Percentiles rank a stretch among this genome's conserved stretches.
These are phyloP conservation scores for Phaeosphaeria sp. DNA, from an alignment of 2,329 filamentous ascomycete genomes.

Conservation along the genomic window DNA sequence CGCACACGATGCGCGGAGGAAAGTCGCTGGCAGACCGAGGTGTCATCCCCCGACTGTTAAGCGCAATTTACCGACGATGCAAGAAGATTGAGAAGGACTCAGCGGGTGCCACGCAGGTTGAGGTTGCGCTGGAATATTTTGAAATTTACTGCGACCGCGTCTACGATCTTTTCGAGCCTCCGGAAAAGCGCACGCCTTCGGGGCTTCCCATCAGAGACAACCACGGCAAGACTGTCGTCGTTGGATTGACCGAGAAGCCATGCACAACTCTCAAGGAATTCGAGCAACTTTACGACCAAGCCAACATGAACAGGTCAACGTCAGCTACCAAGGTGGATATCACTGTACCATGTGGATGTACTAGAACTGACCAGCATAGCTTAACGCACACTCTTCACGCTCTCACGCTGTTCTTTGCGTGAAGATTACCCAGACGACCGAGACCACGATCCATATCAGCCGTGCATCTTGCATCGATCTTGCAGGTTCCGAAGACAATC, in stretches of 20 bases:
- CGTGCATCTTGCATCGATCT: constrained; percentile 93
- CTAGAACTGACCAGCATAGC: constrained; percentile 47
- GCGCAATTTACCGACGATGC: constrained; percentile 81
- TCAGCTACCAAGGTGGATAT: constrained; percentile 76
- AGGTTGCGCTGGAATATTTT: constrained; percentile 86
- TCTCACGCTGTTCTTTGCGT: constrained; percentile 92
- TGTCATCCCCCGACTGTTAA: constrained; percentile 84
- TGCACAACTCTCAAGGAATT: constrained; percentile 90
- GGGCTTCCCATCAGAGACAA: constrained; percentile 86
- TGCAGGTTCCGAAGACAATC: constrained; percentile 94
- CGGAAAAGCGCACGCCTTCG: constrained; percentile 82
- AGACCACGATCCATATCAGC: constrained; percentile 72
- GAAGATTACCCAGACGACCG: constrained; percentile 79
- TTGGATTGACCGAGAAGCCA: constrained; percentile 81
- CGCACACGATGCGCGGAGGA: constrained; percentile 93
- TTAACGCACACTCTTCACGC: constrained; percentile 88
- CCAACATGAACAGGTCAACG: constrained; percentile 88
- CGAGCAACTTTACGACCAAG: constrained; percentile 86
- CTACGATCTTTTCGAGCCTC: constrained; percentile 85
- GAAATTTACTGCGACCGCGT: constrained; percentile 98
- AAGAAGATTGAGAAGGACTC: constrained; percentile 87
- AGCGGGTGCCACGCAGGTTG: constrained; percentile 71
- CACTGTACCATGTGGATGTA: not conserved
- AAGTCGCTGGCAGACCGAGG: constrained; percentile 85
- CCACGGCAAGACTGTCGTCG: constrained; percentile 84